Percentiles rank a stretch among this genome's conserved stretches.
These are phyloP conservation scores for Cercospora brassicicola DNA, from an alignment of 2,329 filamentous ascomycete genomes.

Conservation along the genomic window DNA sequence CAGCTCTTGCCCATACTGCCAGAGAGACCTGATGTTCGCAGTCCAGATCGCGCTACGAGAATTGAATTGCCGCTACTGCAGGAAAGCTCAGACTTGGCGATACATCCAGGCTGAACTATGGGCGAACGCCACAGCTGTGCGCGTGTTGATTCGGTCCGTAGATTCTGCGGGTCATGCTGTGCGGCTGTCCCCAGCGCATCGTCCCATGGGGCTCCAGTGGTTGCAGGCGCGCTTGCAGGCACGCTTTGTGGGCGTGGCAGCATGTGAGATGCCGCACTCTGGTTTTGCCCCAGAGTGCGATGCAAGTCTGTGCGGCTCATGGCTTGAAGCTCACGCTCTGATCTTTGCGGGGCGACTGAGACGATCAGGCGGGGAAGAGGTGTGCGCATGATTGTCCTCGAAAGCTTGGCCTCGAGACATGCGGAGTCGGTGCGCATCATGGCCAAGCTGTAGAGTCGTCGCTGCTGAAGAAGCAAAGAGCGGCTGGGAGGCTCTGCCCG, in stretches of 20 bases:
- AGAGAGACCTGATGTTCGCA: constrained; percentile 8
- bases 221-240: neutral
- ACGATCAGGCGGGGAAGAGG: neutral
- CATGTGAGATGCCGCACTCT: neutral
- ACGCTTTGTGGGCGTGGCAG: neutral
- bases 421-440: neutral
- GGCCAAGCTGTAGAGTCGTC: neutral
- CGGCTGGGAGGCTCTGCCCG: neutral
- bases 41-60: constrained; percentile 19
- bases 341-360: neutral
- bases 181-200: neutral
- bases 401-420: neutral
- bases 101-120: constrained; percentile 9
- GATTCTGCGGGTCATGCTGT: constrained; percentile 5
- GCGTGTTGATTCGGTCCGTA: constrained; percentile 23
- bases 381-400: neutral
- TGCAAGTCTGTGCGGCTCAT: neutral
- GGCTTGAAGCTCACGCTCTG: neutral
- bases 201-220: constrained; percentile 20
- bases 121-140: constrained; percentile 7
- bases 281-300: neutral
- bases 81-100: constrained; percentile 17
- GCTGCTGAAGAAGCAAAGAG: neutral
- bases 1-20: neutral
- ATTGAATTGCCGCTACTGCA: constrained; percentile 22